Conservation (phyloP, 2,329 filamentous ascomycete species). For the Grosmannia huntii region DNA sequence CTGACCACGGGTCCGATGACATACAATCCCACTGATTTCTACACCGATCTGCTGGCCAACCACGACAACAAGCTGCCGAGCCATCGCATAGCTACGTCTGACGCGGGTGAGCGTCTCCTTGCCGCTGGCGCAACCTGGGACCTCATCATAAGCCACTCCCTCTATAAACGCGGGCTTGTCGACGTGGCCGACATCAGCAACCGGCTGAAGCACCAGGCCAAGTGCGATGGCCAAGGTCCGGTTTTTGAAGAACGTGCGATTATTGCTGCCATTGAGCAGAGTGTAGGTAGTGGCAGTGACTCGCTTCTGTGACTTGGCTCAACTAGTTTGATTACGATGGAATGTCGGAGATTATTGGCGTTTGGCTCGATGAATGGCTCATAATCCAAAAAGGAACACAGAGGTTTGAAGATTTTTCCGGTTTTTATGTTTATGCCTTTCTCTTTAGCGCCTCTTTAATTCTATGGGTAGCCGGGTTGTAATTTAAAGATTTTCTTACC, state of each 20-base stretch:
- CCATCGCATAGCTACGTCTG: constrained; percentile 55
- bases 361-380: background rate
- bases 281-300: constrained; percentile 64
- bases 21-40: constrained; percentile 63
- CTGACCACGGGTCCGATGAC: constrained; percentile 53
- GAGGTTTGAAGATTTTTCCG: background rate
- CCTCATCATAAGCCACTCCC: constrained; percentile 66
- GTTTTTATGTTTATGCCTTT: background rate
- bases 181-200: constrained; percentile 75
- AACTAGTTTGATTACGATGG: background rate
- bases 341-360: background rate
- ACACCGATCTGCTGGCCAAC: constrained; percentile 46
- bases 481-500: background rate
- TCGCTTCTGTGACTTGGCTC: constrained; percentile 41
- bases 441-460: background rate
- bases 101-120: constrained; percentile 56
- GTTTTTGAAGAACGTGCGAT: constrained; percentile 75
- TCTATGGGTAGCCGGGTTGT: background rate
- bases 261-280: constrained; percentile 61
- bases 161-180: constrained; percentile 64
- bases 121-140: constrained; percentile 80
- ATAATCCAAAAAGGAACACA: background rate
- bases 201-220: constrained; percentile 57
- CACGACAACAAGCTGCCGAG: constrained; percentile 50
- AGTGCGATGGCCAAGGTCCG: constrained; percentile 78